These are phyloP conservation scores for Puccinia triticina DNA, from an alignment of 1,284 basidiomycete species.

Conservation along the genomic window DNA sequence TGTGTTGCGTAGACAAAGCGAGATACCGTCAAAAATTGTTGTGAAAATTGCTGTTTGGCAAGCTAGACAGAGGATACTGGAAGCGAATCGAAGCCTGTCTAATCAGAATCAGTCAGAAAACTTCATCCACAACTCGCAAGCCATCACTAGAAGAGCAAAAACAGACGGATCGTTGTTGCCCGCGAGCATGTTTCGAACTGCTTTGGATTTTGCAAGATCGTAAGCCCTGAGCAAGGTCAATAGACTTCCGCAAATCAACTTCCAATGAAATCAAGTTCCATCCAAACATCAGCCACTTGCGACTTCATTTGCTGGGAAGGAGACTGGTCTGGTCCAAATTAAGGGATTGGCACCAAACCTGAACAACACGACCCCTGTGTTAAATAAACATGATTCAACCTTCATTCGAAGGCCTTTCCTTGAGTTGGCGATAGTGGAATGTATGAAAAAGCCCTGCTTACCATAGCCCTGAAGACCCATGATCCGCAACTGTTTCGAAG, in stretches of 20 bases:
- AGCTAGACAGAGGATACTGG: background rate
- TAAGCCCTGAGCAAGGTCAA: conserved; percentile 17
- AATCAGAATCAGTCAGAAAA: background rate
- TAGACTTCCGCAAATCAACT: conserved; percentile 19
- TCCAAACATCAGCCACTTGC: background rate
- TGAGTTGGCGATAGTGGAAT: background rate
- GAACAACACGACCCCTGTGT: background rate
- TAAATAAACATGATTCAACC: background rate
- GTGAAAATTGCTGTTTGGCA: conserved; percentile 25
- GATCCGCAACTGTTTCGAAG: background rate
- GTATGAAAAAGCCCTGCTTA: background rate
- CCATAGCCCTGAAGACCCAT: background rate
- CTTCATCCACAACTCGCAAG: background rate
- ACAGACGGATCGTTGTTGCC: background rate
- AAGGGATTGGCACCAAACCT: conserved; percentile 11
- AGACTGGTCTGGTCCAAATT: background rate
- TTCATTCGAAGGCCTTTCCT: background rate
- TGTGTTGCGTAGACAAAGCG: background rate
- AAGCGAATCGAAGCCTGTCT: background rate
- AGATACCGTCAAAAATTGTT: conserved; percentile 7
- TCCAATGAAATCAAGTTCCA: background rate
- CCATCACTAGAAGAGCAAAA: background rate
- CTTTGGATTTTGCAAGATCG: conserved; percentile 21
- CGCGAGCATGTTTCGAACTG: background rate
- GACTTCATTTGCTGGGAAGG: background rate